These are phyloP conservation scores for Lithospermum erythrorhizon DNA, from an alignment of 257 asterid species.

Conservation along the genomic window DNA sequence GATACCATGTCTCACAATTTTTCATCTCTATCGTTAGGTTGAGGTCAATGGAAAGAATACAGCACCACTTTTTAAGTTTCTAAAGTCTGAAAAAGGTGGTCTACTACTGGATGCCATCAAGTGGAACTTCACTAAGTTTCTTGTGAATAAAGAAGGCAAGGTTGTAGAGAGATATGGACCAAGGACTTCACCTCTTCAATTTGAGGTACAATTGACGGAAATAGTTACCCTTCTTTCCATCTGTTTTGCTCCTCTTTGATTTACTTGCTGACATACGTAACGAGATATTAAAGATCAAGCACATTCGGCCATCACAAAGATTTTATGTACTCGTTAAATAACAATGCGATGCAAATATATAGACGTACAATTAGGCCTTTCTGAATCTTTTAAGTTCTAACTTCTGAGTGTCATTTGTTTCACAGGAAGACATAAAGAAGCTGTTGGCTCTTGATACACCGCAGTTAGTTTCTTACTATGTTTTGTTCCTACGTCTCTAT, in stretches of 20 bases:
- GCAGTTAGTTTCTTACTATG: slow-evolving; percentile 19
- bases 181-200: slow-evolving; percentile 54
- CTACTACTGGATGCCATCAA: slow-evolving; percentile 51
- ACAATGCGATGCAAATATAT: neutral
- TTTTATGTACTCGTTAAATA: no score
- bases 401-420: neutral
- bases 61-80: slow-evolving; percentile 67
- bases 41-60: slow-evolving; percentile 70
- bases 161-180: slow-evolving; percentile 68
- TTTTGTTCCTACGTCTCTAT: neutral
- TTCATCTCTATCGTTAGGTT: slow-evolving; percentile 26
- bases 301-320: no score
- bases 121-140: slow-evolving; percentile 85
- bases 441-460: slow-evolving; percentile 30
- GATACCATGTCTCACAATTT: neutral
- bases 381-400: slow-evolving; percentile 3
- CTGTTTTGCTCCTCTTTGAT: neutral
- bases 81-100: slow-evolving; percentile 64
- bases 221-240: slow-evolving; percentile 1
- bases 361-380: neutral
- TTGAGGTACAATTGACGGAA: slow-evolving; percentile 38
- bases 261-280: no score
- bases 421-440: slow-evolving; percentile 53
- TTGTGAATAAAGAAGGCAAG: slow-evolving; percentile 65
- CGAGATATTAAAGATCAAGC: neutral